Evolutionary conservation across 148 eudicot species (phyloP), one percentile per base, ranked within the genome.

Genomic region (Bassia scoparia): DNA sequence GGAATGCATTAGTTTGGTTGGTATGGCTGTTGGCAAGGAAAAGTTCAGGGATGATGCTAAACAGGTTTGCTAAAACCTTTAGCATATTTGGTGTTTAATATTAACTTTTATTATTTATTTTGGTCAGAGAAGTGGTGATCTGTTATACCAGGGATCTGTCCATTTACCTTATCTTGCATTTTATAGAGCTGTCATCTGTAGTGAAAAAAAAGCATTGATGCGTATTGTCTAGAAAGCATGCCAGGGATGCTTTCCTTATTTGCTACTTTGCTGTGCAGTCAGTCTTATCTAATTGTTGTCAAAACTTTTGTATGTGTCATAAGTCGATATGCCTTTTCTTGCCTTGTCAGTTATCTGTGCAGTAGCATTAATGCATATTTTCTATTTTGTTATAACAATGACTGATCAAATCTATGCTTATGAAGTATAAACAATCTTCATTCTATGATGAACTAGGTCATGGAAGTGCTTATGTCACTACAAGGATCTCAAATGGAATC

Each of bases 11-110:
- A 92, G 98, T 76, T 81, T 95, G 82, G 98, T 95, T 64, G 98
- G 98, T 58, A 95, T 95, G 98, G 98, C 98, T 58, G 98, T 95
- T 83, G 98, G 98, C 72, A 95, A 95, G 86, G 98, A 95, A n/a
- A 95, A 89, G 81, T 95, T 95, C 81, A 91, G 92, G 81, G 97
- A 95, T 69, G 98, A 95, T 61, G 98, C 98, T 33, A 95, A 89
- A 81, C 96, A 95, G 97, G 98, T 89, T 64, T 62, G 67, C n/a
- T 78, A 31, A 26, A 14, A 59, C 61, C 26, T 46, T 18, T 30
- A 31, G 30, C 44, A 11, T 27, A 16, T 3, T n/a, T 21, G 67
- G 30, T n/a, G n/a, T n/a, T n/a, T n/a, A n/a, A n/a, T n/a, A n/a
- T n/a, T n/a, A n/a, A n/a, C n/a, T n/a, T n/a, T n/a, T n/a, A n/a